phyloP scores from a whole-genome alignment of 371 early-diverging fungal species.

The Mortierella sp. region DNA sequence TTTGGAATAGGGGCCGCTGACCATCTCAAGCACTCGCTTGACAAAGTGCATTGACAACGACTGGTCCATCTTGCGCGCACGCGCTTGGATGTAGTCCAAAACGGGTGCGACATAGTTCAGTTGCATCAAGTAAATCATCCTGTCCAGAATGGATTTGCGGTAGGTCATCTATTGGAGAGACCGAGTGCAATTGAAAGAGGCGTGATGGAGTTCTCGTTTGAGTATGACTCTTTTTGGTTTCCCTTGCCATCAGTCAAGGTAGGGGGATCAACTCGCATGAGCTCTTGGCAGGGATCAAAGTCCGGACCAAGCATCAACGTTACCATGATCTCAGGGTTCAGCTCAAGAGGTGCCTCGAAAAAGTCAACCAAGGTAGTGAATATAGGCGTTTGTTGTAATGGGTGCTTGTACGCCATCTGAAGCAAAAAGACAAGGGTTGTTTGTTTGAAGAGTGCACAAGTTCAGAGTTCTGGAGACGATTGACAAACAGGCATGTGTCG shows the following conservation, averaged over 20 bases:
- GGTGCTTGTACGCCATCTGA: slow-evolving; percentile 71
- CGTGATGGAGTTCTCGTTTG: no score
- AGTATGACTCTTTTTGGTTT: neutral
- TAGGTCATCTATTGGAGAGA: slow-evolving; percentile 61
- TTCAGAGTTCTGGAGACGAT: no score
- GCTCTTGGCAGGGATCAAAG: neutral
- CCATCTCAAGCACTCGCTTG: slow-evolving; percentile 60
- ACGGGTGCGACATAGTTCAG: slow-evolving; percentile 70
- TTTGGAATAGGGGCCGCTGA: slow-evolving; percentile 58
- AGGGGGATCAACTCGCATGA: neutral
- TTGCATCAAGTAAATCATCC: slow-evolving; percentile 71
- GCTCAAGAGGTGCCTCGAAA: slow-evolving; percentile 58
- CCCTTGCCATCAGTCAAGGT: neutral
- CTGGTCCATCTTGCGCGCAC: slow-evolving; percentile 62
- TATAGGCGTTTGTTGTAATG: slow-evolving; percentile 69
- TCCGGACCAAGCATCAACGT: slow-evolving; percentile 4
- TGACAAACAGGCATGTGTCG: neutral
- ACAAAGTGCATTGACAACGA: slow-evolving; percentile 70
- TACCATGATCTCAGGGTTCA: slow-evolving; percentile 71
- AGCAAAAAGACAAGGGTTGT: neutral
- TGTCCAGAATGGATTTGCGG: slow-evolving; percentile 71
- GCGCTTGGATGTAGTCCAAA: slow-evolving; percentile 61
- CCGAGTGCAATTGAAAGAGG: no score
- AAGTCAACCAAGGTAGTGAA: slow-evolving; percentile 65
- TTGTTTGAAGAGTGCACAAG: no score